These are phyloP conservation scores for Sarocladium oryzae DNA, from an alignment of 2,329 filamentous ascomycete species.

Conservation along the genomic window DNA sequence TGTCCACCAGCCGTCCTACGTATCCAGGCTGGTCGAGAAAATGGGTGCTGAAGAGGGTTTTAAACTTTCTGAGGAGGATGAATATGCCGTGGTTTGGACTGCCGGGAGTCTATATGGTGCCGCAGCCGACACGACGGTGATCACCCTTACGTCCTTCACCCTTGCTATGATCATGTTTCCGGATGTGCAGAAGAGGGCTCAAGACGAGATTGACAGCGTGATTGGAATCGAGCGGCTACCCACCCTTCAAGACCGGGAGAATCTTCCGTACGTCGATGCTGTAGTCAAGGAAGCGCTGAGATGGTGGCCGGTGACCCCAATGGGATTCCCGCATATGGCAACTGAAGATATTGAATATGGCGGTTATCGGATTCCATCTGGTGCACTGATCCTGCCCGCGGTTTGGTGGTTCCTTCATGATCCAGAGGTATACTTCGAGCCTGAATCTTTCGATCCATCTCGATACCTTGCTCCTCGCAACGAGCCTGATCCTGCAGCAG, in stretches of 20 bases:
- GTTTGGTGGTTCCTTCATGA: conserved; percentile 19
- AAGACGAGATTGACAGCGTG: conserved; percentile 20
- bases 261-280: conserved; percentile 22
- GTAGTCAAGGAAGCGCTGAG: conserved; percentile 21
- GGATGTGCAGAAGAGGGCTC: conserved; percentile 17
- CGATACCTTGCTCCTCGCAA: conserved; percentile 9
- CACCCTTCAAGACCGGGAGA: conserved; percentile 17
- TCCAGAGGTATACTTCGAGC: conserved; percentile 7
- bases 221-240: conserved; percentile 23
- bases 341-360: conserved; percentile 19
- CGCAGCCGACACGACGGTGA: conserved; percentile 17
- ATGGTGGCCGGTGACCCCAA: conserved; percentile 22
- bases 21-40: conserved; percentile 10
- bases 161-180: conserved; percentile 20
- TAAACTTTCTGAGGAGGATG: conserved; percentile 7
- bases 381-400: conserved; percentile 17
- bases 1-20: conserved; percentile 2
- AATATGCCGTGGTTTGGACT: conserved; percentile 13
- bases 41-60: neutral
- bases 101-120: conserved; percentile 16
- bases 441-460: conserved; percentile 8
- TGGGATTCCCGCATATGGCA: conserved; percentile 32
- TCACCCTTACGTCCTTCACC: conserved; percentile 15
- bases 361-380: conserved; percentile 21
- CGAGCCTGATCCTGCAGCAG: conserved; percentile 14